Evolutionary conservation across 352 stramenopile genomes (phyloP).

Genomic region (Phytophthora uliginosa): DNA sequence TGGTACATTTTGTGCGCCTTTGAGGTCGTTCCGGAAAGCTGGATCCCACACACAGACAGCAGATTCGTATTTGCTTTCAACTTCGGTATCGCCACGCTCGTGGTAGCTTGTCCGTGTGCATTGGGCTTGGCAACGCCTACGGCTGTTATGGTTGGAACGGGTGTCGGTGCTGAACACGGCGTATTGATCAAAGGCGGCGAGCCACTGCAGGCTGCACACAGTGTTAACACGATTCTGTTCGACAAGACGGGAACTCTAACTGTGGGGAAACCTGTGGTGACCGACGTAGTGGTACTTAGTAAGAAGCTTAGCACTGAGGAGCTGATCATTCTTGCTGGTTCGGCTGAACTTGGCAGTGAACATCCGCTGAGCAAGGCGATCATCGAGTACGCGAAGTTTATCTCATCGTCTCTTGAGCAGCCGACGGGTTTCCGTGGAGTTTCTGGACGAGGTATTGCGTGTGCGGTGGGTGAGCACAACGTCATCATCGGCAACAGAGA

Average conservation of each 20-base stretch:
- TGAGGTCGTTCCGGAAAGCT: constrained; percentile 68
- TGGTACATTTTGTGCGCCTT: constrained; percentile 93
- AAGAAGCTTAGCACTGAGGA: constrained; percentile 85
- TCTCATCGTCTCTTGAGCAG: constrained; percentile 79
- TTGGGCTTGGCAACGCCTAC: constrained; percentile 98
- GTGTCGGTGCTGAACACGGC: constrained; percentile 96
- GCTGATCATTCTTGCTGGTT: constrained; percentile 91
- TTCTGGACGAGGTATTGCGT: constrained; percentile 91
- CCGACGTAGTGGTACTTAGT: constrained; percentile 84
- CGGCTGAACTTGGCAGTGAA: constrained; percentile 94
- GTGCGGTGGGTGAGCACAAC: constrained; percentile 70
- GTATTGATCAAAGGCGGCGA: constrained; percentile 99
- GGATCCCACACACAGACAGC: constrained; percentile 79
- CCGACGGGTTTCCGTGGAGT: constrained; percentile 85
- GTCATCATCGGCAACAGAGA: constrained; percentile 95
- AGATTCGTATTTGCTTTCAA: constrained; percentile 96
- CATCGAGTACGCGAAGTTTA: constrained; percentile 92
- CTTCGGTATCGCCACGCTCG: constrained; percentile 98
- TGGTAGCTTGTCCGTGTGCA: constrained; percentile 99
- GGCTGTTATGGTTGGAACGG: constrained; percentile 99
- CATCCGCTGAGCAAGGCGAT: constrained; percentile 96
- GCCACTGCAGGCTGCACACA: constrained; percentile 93
- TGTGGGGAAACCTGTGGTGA: constrained; percentile 91
- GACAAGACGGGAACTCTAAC: constrained; percentile 99
- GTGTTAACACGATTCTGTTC: constrained; percentile 97